These are phyloP conservation scores for Sporisorium iseilematis-ciliati DNA, from an alignment of 1,284 basidiomycete species.

Conservation along the genomic window DNA sequence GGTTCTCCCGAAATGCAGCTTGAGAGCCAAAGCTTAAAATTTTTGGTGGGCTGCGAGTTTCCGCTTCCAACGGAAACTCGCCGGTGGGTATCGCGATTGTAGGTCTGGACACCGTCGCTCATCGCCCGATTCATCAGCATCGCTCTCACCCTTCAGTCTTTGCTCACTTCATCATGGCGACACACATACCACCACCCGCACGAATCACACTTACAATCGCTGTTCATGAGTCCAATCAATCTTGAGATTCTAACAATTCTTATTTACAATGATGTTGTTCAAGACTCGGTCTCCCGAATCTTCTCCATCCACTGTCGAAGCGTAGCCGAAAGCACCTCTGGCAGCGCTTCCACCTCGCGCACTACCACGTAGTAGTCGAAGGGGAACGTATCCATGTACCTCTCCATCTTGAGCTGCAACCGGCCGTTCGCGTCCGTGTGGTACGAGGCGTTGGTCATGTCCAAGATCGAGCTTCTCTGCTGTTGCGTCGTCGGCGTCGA, in stretches of 20 bases:
- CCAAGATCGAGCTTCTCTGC: constrained; percentile 82
- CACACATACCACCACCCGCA: too few relatives aligned
- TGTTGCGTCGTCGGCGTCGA: constrained; percentile 68
- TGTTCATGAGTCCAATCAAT: neutral
- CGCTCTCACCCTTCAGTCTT: too few relatives aligned
- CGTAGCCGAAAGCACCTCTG: constrained; percentile 90
- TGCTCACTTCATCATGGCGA: neutral
- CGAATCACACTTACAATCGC: neutral
- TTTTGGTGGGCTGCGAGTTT: neutral
- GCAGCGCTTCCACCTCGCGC: constrained; percentile 88
- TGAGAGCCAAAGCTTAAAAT: too few relatives aligned
- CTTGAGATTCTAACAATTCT: neutral
- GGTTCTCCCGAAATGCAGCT: too few relatives aligned
- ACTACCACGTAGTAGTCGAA: constrained; percentile 98
- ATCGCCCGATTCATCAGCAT: too few relatives aligned
- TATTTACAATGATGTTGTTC: constrained; percentile 10
- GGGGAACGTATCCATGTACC: constrained; percentile 92
- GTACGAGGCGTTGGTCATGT: constrained; percentile 92
- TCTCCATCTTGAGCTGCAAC: constrained; percentile 88
- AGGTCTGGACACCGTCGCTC: too few relatives aligned
- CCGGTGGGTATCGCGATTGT: too few relatives aligned
- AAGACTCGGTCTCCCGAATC: constrained; percentile 57
- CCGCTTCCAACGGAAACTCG: neutral
- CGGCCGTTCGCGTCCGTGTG: constrained; percentile 77
- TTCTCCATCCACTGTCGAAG: constrained; percentile 81